Conservation (phyloP, 2,329 filamentous ascomycete species). For the Claviceps quebecensis region DNA sequence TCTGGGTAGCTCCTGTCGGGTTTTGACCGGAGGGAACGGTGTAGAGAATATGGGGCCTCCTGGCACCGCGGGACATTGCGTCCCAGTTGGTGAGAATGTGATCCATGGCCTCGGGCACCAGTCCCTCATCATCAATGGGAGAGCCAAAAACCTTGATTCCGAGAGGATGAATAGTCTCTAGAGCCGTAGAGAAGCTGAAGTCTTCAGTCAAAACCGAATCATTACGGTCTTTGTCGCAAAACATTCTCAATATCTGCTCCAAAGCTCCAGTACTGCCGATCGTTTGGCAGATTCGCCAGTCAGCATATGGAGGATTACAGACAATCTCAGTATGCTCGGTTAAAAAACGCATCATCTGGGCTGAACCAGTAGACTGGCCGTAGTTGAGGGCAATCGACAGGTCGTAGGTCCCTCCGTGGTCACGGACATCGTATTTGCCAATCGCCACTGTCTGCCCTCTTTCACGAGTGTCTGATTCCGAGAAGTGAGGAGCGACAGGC, state of each 20-base stretch:
- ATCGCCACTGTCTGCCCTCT: conserved; percentile 48
- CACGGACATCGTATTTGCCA: conserved; percentile 70
- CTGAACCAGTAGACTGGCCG: conserved; percentile 70
- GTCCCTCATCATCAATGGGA: conserved; percentile 37
- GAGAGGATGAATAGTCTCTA: conserved; percentile 42
- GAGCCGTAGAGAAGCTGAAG: conserved; percentile 71
- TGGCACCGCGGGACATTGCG: conserved; percentile 23
- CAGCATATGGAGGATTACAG: conserved; percentile 71
- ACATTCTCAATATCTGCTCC: conserved; percentile 72
- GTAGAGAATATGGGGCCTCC: conserved; percentile 43
- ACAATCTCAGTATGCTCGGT: conserved; percentile 94
- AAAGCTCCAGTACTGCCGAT: conserved; percentile 76
- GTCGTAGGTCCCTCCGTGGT: conserved; percentile 46
- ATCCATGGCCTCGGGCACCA: conserved; percentile 38
- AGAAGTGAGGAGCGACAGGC: conserved; percentile 54
- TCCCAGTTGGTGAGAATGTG: conserved; percentile 37
- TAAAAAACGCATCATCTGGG: conserved; percentile 78
- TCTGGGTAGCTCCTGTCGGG: conserved; percentile 75
- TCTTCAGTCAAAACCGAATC: conserved; percentile 78
- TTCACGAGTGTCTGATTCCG: conserved; percentile 49
- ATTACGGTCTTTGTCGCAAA: conserved; percentile 52
- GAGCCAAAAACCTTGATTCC: conserved; percentile 38
- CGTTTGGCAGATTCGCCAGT: conserved; percentile 77
- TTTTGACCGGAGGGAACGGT: conserved; percentile 71
- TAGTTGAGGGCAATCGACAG: conserved; percentile 88